These are phyloP conservation scores for Diplocarpon mali DNA, from an alignment of 2,329 filamentous ascomycete species.

Conservation along the genomic window DNA sequence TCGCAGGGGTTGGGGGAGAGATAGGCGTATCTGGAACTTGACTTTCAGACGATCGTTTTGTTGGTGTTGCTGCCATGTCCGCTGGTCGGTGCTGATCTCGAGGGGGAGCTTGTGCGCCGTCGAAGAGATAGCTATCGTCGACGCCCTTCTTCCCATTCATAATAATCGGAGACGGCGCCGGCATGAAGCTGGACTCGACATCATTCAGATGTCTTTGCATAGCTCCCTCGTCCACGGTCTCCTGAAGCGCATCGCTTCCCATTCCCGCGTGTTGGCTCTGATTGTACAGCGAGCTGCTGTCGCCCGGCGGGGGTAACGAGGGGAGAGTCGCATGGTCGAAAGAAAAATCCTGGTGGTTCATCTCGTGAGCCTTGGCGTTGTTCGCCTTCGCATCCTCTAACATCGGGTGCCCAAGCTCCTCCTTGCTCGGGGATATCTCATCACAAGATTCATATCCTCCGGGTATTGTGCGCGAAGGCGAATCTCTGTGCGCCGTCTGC, in stretches of 20 bases:
- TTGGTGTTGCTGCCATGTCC: constrained; percentile 2
- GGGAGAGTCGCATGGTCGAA: constrained; percentile 20
- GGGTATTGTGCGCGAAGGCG: constrained; percentile 19
- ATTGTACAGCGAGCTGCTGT: constrained; percentile 23
- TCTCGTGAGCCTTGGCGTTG: constrained; percentile 11
- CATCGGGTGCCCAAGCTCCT: constrained; percentile 19
- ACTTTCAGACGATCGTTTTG: background rate
- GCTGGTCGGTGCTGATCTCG: background rate
- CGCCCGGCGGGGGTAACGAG: constrained; percentile 19
- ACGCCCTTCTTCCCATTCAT: constrained; percentile 33
- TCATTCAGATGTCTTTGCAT: constrained; percentile 42
- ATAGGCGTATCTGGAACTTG: constrained; percentile 1
- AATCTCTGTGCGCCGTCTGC: constrained; percentile 21
- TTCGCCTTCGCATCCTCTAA: constrained; percentile 15
- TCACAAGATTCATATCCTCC: constrained; percentile 21
- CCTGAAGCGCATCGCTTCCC: constrained; percentile 17
- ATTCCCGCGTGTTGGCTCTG: constrained; percentile 19
- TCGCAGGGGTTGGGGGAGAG: constrained; percentile 22
- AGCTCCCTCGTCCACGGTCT: constrained; percentile 24
- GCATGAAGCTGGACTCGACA: constrained; percentile 55
- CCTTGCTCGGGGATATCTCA: constrained; percentile 21
- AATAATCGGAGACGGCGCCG: constrained; percentile 44
- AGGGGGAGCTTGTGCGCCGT: constrained; percentile 24
- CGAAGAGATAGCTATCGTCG: constrained; percentile 52
- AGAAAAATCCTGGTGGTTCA: constrained; percentile 15